Percentiles rank a stretch among this genome's conserved stretches.
These are phyloP conservation scores for Kentomonas sorsogonicus DNA, from an alignment of 208 protist genomes.

Conservation along the genomic window DNA sequence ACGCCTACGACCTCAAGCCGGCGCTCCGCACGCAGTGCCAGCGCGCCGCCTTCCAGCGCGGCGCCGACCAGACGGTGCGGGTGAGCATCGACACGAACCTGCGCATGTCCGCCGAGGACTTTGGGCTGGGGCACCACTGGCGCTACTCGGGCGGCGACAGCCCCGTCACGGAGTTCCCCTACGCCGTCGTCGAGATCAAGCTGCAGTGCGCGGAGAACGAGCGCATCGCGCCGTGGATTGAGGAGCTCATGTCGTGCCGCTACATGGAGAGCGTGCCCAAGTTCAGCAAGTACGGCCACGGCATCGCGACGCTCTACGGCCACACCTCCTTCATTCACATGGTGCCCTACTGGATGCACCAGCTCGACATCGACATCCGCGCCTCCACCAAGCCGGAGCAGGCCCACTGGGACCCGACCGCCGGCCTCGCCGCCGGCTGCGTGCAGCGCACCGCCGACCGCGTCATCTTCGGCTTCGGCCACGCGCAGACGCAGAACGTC, in stretches of 20 bases:
- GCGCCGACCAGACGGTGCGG: constrained; percentile 76
- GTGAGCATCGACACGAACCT: constrained; percentile 87
- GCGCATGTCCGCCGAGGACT: constrained; percentile 74
- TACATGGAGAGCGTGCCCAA: constrained; percentile 88
- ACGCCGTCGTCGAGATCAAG: constrained; percentile 86
- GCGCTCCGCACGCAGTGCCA: constrained; percentile 79
- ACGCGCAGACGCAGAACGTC: constrained; percentile 75
- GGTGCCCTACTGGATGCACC: constrained; percentile 89
- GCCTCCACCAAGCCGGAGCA: constrained; percentile 82
- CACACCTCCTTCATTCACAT: constrained; percentile 83
- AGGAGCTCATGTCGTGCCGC: constrained; percentile 84
- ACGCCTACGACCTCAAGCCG: constrained; percentile 83
- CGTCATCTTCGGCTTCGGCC: constrained; percentile 65
- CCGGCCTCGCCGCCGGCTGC: constrained; percentile 69
- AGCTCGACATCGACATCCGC: constrained; percentile 84
- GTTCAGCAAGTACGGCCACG: constrained; percentile 89
- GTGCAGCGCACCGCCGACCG: constrained; percentile 75
- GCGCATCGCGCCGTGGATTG: constrained; percentile 83
- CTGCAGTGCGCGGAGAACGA: constrained; percentile 87
- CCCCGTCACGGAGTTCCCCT: constrained; percentile 71
- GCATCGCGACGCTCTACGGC: constrained; percentile 82
- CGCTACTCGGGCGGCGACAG: constrained; percentile 70
- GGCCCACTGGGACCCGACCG: constrained; percentile 75
- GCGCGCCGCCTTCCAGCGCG: constrained; percentile 84
- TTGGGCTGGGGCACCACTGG: constrained; percentile 83